Percentiles rank a stretch among this genome's conserved stretches.
Conservation (phyloP, 768 basidiomycete species). For the Collybiopsis luxurians region DNA sequence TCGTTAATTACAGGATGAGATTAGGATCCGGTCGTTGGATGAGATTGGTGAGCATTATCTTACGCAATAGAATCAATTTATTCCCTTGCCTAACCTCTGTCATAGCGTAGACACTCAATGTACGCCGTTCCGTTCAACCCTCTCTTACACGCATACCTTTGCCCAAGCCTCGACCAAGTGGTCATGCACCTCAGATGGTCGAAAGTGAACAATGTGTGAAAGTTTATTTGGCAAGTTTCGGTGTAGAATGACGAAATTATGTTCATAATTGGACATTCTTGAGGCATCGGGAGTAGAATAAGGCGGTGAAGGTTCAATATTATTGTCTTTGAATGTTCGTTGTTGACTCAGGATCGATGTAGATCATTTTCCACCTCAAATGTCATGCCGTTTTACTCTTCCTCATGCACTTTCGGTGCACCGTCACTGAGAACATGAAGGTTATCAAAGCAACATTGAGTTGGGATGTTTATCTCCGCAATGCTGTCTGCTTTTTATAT, state of each 20-base stretch:
- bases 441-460: conserved; percentile 76
- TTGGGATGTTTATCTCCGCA: too few species aligned
- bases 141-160: conserved; percentile 85
- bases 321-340: neutral
- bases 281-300: conserved; percentile 65
- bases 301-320: neutral
- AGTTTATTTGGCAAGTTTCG: conserved; percentile 54
- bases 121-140: conserved; percentile 89
- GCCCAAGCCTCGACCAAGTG: conserved; percentile 55
- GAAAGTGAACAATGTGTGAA: conserved; percentile 60
- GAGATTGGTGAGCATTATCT: too few species aligned
- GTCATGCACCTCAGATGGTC: conserved; percentile 74
- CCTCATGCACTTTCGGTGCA: conserved; percentile 80
- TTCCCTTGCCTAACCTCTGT: neutral
- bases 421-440: conserved; percentile 75
- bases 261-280: conserved; percentile 79
- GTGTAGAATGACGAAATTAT: conserved; percentile 63
- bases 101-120: conserved; percentile 80
- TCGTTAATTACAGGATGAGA: too few species aligned
- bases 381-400: conserved; percentile 80
- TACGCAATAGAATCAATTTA: conserved; percentile 6
- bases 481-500: too few species aligned
- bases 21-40: too few species aligned
- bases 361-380: conserved; percentile 71
- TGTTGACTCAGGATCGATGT: neutral